Base-by-base conservation (phyloP, 2,329 filamentous ascomycete species). In the Penicillium sp. region DNA sequence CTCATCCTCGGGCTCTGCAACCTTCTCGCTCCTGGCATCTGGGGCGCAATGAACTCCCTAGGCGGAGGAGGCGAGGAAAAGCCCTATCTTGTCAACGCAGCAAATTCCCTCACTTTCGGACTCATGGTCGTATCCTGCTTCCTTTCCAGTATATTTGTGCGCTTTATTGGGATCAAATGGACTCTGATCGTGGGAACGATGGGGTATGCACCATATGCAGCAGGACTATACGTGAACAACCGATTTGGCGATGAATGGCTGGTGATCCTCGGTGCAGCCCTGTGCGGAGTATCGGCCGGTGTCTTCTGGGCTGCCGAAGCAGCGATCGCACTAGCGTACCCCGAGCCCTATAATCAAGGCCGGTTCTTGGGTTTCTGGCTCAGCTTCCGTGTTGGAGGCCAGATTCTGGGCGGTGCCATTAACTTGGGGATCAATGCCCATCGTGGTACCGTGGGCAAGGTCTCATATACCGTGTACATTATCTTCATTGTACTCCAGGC, bases 261-360 rank as follows among this genome's bases (percentile, higher is more conserved):
- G 8, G 78, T 83, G 0, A 74, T 88, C 0, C 67, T 89, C 7
- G 86, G 85, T 0, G 84, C 83, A 0, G 83, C 83, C 0, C 72
- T 86, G 0, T 89, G 86, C 54, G 86, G 86, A 15, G 75, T 88
- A 28, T 84, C 81, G 0, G 86, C 86, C 0, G 86, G 86, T 0
- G 74, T 89, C 0, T 89, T 89, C 67, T 89, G 86, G 86, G 83
- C 83, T 75, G 81, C 85, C 0, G 86, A 89, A 67, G 83, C 83
- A 0, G 85, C 86, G 0, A 87, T 89, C 49, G 85, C 85, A 0
- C 79, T 89, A 18, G 77, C 81, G 0, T 89, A 89, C 55, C 85
- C 86, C 0, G 86, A 89, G 58, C 83, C 84, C 0, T 81, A 80
- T 62, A 86, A 86, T 42, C 78, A 80, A 46, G 84, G 83, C 0